phyloP scores from a whole-genome alignment of 768 basidiomycete species.

The Podaxis pistillaris region DNA sequence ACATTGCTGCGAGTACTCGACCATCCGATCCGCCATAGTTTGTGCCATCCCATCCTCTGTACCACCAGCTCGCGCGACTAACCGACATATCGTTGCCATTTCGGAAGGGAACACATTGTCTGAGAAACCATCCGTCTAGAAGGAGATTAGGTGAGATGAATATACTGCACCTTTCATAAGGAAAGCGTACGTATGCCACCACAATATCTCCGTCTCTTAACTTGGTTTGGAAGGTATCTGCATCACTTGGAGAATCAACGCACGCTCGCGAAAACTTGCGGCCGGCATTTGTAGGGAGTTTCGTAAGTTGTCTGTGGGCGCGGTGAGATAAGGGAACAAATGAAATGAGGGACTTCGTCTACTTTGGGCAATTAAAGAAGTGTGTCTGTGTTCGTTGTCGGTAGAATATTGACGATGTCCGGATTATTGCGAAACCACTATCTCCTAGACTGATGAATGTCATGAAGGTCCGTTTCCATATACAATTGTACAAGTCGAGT shows the following conservation, averaged over 20 bases:
- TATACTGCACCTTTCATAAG: background rate
- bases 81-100: conserved; percentile 65
- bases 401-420: conserved; percentile 63
- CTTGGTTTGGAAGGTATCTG: conserved; percentile 41
- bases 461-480: conserved; percentile 11
- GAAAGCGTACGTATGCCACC: conserved; percentile 41
- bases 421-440: conserved; percentile 72
- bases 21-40: conserved; percentile 68
- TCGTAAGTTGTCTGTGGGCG: conserved; percentile 47
- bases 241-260: conserved; percentile 49
- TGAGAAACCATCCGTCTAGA: conserved; percentile 52
- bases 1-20: conserved; percentile 65
- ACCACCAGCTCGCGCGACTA: conserved; percentile 55
- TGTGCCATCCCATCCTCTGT: conserved; percentile 65
- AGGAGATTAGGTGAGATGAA: background rate
- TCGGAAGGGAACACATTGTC: conserved; percentile 71
- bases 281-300: conserved; percentile 43
- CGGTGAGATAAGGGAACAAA: conserved; percentile 1
- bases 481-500: conserved; percentile 8
- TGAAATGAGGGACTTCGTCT: conserved; percentile 13
- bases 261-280: conserved; percentile 49
- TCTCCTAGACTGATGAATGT: conserved; percentile 61
- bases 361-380: conserved; percentile 59
- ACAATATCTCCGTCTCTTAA: conserved; percentile 53
- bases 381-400: conserved; percentile 49